Evolutionary conservation across 148 eudicot genomes (phyloP).

Genomic region (Dysphania ambrosioides): DNA sequence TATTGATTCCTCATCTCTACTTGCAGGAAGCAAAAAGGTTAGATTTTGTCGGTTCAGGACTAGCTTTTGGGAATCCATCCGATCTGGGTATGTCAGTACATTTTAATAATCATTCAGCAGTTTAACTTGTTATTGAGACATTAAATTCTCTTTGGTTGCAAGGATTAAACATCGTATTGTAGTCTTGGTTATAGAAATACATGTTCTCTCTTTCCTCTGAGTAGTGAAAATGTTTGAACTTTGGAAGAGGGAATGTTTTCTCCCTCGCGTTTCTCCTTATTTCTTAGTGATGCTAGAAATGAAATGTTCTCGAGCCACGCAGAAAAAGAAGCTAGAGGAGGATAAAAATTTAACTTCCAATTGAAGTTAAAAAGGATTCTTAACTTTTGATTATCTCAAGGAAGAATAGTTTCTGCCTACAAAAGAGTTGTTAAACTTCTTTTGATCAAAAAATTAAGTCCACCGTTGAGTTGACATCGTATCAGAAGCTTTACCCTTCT

Average conservation of each 20-base stretch:
- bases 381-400: not conserved
- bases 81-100: conserved; percentile 63
- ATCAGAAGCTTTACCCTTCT: not conserved
- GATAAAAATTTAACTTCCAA: not conserved
- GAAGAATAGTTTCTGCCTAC: not conserved
- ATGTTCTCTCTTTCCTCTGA: not conserved
- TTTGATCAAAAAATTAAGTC: not conserved
- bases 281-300: no score
- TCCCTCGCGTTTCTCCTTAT: not conserved
- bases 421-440: not conserved
- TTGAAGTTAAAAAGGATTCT: not conserved
- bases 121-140: not conserved
- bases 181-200: not conserved
- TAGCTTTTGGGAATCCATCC: conserved; percentile 82
- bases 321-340: not conserved
- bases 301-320: not conserved
- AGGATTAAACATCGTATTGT: not conserved
- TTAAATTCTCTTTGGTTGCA: not conserved
- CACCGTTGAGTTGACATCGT: not conserved
- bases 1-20: not conserved
- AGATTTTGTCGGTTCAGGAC: conserved; percentile 54
- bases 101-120: not conserved
- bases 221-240: not conserved
- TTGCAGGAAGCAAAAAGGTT: conserved; percentile 55
- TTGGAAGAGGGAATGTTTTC: not conserved